These are phyloP conservation scores for Mucuna pruriens DNA, from an alignment of 306 rosid species.

Conservation along the genomic window DNA sequence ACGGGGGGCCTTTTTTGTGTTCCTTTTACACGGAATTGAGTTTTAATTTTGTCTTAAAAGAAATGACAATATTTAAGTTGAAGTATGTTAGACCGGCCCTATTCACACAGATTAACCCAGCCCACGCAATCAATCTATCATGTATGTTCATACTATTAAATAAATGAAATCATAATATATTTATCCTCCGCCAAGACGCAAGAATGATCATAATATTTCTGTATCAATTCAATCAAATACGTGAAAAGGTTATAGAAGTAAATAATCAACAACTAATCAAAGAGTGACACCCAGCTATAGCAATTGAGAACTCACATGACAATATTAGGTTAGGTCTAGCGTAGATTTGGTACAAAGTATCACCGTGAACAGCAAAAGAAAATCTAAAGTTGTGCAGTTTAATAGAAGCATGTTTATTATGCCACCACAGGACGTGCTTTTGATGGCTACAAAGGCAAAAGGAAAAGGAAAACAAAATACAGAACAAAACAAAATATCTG, in stretches of 20 bases:
- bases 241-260: background rate
- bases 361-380: constrained; percentile 20
- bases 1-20: too few relatives aligned
- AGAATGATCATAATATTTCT: background rate
- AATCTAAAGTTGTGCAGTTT: background rate
- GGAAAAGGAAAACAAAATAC: background rate
- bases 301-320: background rate
- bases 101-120: too few relatives aligned
- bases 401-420: constrained; percentile 12
- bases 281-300: background rate
- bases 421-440: background rate
- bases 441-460: constrained; percentile 5
- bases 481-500: background rate
- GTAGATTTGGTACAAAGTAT: constrained; percentile 22
- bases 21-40: too few relatives aligned
- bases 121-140: background rate
- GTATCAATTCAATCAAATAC: background rate
- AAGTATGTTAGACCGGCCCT: too few relatives aligned
- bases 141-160: background rate
- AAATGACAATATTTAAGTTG: too few relatives aligned
- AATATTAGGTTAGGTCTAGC: background rate
- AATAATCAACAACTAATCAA: constrained; percentile 11
- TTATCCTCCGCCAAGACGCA: background rate
- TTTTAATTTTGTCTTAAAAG: too few relatives aligned
- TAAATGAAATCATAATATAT: background rate